Percentiles rank a stretch among this genome's conserved stretches.
phyloP scores from a whole-genome alignment of 306 rosid genomes.

The Lablab purpureus region DNA sequence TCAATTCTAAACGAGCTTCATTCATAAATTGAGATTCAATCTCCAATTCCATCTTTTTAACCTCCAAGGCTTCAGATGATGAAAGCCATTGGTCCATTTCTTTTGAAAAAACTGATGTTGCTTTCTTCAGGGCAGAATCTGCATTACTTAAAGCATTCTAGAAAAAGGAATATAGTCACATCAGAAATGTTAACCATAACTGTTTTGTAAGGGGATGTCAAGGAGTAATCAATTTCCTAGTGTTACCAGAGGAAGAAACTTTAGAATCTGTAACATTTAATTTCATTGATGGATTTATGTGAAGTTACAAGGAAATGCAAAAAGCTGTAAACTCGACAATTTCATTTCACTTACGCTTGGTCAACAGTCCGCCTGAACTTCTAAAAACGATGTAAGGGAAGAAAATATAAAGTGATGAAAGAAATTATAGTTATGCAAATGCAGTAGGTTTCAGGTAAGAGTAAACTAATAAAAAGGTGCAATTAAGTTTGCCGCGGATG shows the following conservation, averaged over 20 bases:
- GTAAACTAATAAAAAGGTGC: not conserved
- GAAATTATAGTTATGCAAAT: not conserved
- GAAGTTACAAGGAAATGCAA: not conserved
- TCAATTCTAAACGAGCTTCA: constrained; percentile 64
- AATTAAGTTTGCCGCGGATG: not conserved
- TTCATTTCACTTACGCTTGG: not conserved
- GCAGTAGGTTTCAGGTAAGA: not conserved
- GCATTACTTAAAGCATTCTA: constrained; percentile 74
- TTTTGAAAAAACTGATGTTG: constrained; percentile 56
- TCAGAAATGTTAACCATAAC: constrained; percentile 36
- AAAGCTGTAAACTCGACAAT: not conserved
- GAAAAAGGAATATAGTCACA: constrained; percentile 23
- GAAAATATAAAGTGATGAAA: constrained; percentile 1
- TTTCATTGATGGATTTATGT: not conserved
- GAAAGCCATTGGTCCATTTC: constrained; percentile 67
- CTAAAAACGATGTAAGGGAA: not conserved
- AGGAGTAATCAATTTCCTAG: not conserved
- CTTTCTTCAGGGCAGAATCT: constrained; percentile 55
- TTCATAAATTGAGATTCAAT: constrained; percentile 69
- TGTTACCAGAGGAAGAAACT: not conserved
- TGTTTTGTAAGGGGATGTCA: not conserved
- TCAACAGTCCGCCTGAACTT: not conserved
- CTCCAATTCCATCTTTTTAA: constrained; percentile 78
- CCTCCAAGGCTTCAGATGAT: constrained; percentile 73
- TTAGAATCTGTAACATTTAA: not conserved